A percentile compares a stretch with the other conserved stretches of the same genome.
These are phyloP conservation scores for Candida gorgasii DNA, from an alignment of 805 yeast genomes.

Conservation along the genomic window DNA sequence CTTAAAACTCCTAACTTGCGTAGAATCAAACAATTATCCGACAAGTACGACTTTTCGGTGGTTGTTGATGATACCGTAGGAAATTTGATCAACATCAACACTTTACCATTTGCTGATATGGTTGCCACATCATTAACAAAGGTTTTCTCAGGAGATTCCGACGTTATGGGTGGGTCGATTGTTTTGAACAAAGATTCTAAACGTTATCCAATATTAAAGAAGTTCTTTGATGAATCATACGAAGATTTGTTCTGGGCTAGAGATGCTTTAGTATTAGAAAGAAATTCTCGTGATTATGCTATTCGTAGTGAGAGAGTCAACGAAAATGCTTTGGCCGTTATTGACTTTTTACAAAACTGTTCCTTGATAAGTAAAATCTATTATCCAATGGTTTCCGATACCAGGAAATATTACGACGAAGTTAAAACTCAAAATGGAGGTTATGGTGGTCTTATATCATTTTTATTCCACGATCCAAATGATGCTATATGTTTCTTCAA, in stretches of 20 bases:
- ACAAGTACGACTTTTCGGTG: conserved; percentile 70
- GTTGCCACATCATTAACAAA: conserved; percentile 87
- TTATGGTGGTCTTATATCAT: conserved; percentile 82
- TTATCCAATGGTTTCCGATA: conserved; percentile 64
- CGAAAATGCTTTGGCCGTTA: conserved; percentile 53
- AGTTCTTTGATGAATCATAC: conserved; percentile 51
- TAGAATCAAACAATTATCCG: conserved; percentile 64
- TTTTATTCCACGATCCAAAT: conserved; percentile 62
- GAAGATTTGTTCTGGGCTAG: conserved; percentile 87
- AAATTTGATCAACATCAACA: conserved; percentile 80
- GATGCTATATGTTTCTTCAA: conserved; percentile 78
- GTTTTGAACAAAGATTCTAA: conserved; percentile 70
- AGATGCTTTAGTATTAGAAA: conserved; percentile 87
- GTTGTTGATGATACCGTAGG: conserved; percentile 96
- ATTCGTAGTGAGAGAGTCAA: conserved; percentile 60
- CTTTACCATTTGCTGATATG: conserved; percentile 80
- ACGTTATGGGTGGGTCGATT: conserved; percentile 92
- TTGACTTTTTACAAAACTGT: conserved; percentile 51
- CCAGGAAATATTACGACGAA: conserved; percentile 68
- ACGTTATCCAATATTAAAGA: conserved; percentile 50
- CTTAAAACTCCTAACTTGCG: conserved; percentile 78
- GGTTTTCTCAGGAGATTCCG: conserved; percentile 90
- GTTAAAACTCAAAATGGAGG: conserved; percentile 74
- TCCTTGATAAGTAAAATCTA: conserved; percentile 62
- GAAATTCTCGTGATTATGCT: conserved; percentile 89